Evolutionary conservation across 257 asterid species (phyloP).

Genomic region (Ilex asprella): DNA sequence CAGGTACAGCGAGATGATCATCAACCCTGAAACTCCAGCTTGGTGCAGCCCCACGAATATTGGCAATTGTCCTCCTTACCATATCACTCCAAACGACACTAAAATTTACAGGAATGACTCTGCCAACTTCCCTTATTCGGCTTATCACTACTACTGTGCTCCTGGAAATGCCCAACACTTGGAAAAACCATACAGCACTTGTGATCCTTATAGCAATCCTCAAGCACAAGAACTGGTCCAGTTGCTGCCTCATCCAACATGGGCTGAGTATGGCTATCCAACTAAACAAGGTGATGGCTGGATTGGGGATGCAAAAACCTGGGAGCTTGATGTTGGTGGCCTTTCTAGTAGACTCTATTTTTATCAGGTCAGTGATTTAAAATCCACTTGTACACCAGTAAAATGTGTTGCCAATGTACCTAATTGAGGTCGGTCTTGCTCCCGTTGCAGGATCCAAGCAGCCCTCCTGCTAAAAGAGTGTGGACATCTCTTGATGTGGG

Average conservation of each 20-base stretch:
- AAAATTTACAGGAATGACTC: slow-evolving; percentile 44
- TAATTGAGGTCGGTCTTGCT: background rate
- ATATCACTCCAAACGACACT: slow-evolving; percentile 42
- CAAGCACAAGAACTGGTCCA: slow-evolving; percentile 65
- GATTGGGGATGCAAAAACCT: slow-evolving; percentile 43
- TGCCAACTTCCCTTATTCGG: slow-evolving; percentile 47
- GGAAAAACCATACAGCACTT: slow-evolving; percentile 47
- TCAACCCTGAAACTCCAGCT: slow-evolving; percentile 45
- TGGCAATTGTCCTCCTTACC: slow-evolving; percentile 61
- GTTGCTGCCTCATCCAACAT: slow-evolving; percentile 63
- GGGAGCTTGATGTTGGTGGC: slow-evolving; percentile 80
- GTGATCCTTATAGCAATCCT: slow-evolving; percentile 68
- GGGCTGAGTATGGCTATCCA: slow-evolving; percentile 73
- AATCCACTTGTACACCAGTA: background rate
- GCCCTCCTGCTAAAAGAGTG: slow-evolving; percentile 52
- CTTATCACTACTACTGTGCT: slow-evolving; percentile 61
- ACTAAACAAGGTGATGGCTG: slow-evolving; percentile 51
- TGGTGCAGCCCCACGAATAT: slow-evolving; percentile 50
- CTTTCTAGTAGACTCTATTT: slow-evolving; percentile 59
- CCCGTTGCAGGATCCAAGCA: slow-evolving; percentile 50
- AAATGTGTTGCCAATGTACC: background rate
- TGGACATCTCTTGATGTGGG: slow-evolving; percentile 82
- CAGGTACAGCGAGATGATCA: slow-evolving; percentile 60
- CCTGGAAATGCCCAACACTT: slow-evolving; percentile 55
- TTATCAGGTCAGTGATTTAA: slow-evolving; percentile 33